Evolutionary conservation across 768 basidiomycete species (phyloP).

Genomic region (Panaeolus papilionaceus): DNA sequence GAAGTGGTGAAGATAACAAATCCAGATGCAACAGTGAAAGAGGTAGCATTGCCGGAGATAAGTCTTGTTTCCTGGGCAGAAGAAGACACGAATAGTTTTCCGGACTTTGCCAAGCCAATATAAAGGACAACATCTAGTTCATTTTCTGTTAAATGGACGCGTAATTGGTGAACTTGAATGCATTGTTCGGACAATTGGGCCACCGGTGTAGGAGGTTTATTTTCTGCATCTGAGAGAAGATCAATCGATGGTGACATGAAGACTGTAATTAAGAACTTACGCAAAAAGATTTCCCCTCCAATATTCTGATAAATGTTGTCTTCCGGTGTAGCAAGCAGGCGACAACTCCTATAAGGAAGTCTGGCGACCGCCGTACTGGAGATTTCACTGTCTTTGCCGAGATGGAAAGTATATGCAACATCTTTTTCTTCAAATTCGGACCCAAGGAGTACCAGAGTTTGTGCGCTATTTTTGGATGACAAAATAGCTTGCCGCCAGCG

Average conservation of each 20-base stretch:
- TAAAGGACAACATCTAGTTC: slow-evolving; percentile 40
- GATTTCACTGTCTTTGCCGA: slow-evolving; percentile 28
- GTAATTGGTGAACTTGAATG: slow-evolving; percentile 45
- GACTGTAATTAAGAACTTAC: slow-evolving; percentile 35
- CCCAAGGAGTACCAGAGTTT: neutral
- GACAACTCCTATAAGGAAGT: slow-evolving; percentile 50
- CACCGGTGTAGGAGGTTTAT: slow-evolving; percentile 27
- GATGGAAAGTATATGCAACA: slow-evolving; percentile 12
- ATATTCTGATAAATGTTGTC: slow-evolving; percentile 45
- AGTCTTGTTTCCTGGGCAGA: slow-evolving; percentile 34
- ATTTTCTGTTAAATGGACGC: slow-evolving; percentile 23
- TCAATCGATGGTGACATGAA: neutral
- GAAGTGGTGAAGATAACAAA: slow-evolving; percentile 88
- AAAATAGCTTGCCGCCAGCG: slow-evolving; percentile 42
- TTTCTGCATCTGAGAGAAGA: slow-evolving; percentile 24
- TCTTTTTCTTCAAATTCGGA: slow-evolving; percentile 3
- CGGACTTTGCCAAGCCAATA: slow-evolving; percentile 68
- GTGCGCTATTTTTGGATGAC: slow-evolving; percentile 17
- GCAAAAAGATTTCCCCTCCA: slow-evolving; percentile 54
- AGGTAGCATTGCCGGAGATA: slow-evolving; percentile 65
- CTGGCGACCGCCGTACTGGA: slow-evolving; percentile 25
- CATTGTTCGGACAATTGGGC: slow-evolving; percentile 68
- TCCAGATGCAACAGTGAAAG: slow-evolving; percentile 73
- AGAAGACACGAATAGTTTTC: slow-evolving; percentile 65
- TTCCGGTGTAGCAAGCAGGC: slow-evolving; percentile 46